These are phyloP conservation scores for Bimuria novae-zelandiae DNA, from an alignment of 2,329 filamentous ascomycete genomes.

Conservation along the genomic window DNA sequence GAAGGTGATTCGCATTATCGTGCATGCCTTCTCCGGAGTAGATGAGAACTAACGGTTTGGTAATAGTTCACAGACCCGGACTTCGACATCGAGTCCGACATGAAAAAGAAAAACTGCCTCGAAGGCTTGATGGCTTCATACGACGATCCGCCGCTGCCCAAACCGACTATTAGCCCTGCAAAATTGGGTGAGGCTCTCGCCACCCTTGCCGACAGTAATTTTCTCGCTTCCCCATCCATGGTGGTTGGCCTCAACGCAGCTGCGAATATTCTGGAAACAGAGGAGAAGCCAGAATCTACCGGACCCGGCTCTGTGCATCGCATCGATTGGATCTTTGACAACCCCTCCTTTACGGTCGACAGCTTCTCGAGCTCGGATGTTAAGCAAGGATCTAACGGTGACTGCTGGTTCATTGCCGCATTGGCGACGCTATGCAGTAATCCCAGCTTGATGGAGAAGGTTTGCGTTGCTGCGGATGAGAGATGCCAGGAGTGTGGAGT, in stretches of 20 bases:
- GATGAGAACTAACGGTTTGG: background rate
- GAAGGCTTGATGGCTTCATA: constrained; percentile 49
- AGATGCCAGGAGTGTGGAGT: constrained; percentile 74
- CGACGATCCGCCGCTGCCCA: constrained; percentile 56
- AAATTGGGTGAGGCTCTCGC: constrained; percentile 28
- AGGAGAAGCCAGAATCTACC: constrained; percentile 19
- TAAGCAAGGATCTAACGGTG: constrained; percentile 74
- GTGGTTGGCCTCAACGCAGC: constrained; percentile 51
- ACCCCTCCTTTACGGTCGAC: constrained; percentile 75
- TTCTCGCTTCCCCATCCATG: constrained; percentile 25
- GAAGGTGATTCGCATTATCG: constrained; percentile 51
- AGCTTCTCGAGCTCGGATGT: constrained; percentile 77
- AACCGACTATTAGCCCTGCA: constrained; percentile 15
- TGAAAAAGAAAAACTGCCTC: constrained; percentile 53
- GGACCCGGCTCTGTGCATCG: constrained; percentile 35
- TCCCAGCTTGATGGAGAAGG: constrained; percentile 68
- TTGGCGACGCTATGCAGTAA: constrained; percentile 77
- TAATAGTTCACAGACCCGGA: constrained; percentile 72
- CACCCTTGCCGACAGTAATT: constrained; percentile 28
- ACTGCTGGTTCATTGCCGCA: constrained; percentile 86
- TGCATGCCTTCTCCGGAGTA: too few relatives aligned
- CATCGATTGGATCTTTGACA: constrained; percentile 74
- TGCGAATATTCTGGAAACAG: constrained; percentile 61
- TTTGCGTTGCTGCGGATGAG: constrained; percentile 75
- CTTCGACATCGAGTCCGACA: constrained; percentile 79